These are phyloP conservation scores for Botrytis elliptica DNA, from an alignment of 2,329 filamentous ascomycete genomes.

Conservation along the genomic window DNA sequence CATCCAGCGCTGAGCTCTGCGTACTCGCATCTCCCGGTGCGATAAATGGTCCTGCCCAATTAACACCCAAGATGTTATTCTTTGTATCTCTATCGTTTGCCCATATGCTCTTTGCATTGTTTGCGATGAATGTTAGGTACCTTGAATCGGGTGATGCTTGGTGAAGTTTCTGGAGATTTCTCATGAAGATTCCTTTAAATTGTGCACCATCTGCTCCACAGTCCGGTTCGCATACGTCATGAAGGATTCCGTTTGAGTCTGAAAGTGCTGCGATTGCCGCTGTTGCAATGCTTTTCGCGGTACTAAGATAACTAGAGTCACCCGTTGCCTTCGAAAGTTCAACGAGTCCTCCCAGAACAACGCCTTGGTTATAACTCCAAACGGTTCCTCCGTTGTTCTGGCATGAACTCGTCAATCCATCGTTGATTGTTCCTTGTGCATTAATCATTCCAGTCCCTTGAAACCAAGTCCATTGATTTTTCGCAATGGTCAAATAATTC, in stretches of 20 bases:
- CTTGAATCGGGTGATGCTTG: slow-evolving; percentile 47
- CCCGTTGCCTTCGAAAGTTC: slow-evolving; percentile 56
- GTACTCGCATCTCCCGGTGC: slow-evolving; percentile 53
- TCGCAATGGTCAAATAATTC: slow-evolving; percentile 57
- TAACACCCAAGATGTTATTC: slow-evolving; percentile 53
- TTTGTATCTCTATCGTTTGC: slow-evolving; percentile 49
- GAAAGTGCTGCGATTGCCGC: slow-evolving; percentile 50
- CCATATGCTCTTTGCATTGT: slow-evolving; percentile 69
- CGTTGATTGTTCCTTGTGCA: slow-evolving; percentile 49
- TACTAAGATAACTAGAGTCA: slow-evolving; percentile 41
- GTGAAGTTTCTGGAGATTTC: slow-evolving; percentile 58
- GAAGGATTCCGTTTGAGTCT: slow-evolving; percentile 50
- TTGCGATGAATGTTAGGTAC: slow-evolving; percentile 55
- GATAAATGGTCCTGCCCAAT: slow-evolving; percentile 62
- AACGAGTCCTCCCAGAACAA: slow-evolving; percentile 57
- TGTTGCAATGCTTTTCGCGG: slow-evolving; percentile 54
- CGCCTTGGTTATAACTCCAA: slow-evolving; percentile 61
- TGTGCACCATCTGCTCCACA: slow-evolving; percentile 53
- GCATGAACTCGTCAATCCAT: slow-evolving; percentile 51
- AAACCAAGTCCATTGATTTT: slow-evolving; percentile 53
- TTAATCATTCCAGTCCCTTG: slow-evolving; percentile 49
- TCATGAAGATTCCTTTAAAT: slow-evolving; percentile 72
- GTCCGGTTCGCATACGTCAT: slow-evolving; percentile 53
- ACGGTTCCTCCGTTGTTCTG: slow-evolving; percentile 46
- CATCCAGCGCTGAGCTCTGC: slow-evolving; percentile 66